Conservation (phyloP, 2,329 filamentous ascomycete genomes). For the Ophiostoma australiae region DNA sequence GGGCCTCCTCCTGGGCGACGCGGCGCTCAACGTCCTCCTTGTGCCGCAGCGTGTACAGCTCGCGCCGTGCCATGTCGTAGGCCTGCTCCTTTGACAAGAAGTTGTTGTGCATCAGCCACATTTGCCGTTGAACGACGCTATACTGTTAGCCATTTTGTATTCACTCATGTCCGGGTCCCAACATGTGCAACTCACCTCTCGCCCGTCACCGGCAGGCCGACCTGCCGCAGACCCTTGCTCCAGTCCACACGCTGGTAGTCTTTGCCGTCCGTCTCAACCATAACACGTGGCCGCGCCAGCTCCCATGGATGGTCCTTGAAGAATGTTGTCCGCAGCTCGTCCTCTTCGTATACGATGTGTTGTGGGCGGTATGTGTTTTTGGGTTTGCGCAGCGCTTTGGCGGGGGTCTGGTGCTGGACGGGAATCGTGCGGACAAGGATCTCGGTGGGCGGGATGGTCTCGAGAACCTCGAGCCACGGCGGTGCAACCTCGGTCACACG, state of each 20-base stretch:
- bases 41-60: slow-evolving; percentile 84
- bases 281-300: slow-evolving; percentile 76
- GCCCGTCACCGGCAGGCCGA: slow-evolving; percentile 70
- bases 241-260: slow-evolving; percentile 74
- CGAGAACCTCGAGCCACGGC: slow-evolving; percentile 49
- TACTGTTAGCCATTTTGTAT: slow-evolving; percentile 3
- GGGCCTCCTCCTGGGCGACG: slow-evolving; percentile 81
- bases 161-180: neutral
- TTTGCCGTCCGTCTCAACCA: slow-evolving; percentile 80
- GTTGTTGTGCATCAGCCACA: slow-evolving; percentile 71
- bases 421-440: slow-evolving; percentile 52
- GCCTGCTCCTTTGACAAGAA: slow-evolving; percentile 60
- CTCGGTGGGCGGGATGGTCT: slow-evolving; percentile 54
- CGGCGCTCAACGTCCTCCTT: slow-evolving; percentile 76
- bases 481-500: slow-evolving; percentile 35
- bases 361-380: slow-evolving; percentile 78
- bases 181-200: slow-evolving; percentile 59
- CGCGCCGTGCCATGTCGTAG: slow-evolving; percentile 80
- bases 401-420: slow-evolving; percentile 40
- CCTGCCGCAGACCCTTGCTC: slow-evolving; percentile 69
- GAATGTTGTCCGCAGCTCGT: slow-evolving; percentile 72
- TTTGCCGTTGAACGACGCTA: slow-evolving; percentile 87
- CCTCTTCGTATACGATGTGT: slow-evolving; percentile 74
- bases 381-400: slow-evolving; percentile 55
- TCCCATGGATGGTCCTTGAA: slow-evolving; percentile 97